Conservation (phyloP, 2,329 filamentous ascomycete species). For the Neonectria magnoliae region DNA sequence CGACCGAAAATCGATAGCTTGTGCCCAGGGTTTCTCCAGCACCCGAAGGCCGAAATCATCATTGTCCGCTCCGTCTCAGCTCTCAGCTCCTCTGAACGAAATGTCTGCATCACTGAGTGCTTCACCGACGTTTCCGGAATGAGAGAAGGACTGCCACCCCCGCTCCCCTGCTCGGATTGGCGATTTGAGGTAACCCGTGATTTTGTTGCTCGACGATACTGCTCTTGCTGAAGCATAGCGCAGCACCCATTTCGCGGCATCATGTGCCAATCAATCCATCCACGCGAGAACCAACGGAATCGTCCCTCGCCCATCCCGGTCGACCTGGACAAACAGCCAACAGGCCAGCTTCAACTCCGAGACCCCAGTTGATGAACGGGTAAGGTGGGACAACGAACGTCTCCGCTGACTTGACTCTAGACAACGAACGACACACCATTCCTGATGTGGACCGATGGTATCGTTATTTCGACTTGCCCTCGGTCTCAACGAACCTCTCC, state of each 20-base stretch:
- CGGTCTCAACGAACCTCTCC: not conserved
- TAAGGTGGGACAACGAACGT: conserved; percentile 33
- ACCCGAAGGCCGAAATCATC: conserved; percentile 6
- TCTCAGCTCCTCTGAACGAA: conserved; percentile 10
- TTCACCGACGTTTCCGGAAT: conserved; percentile 19
- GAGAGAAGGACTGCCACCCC: conserved; percentile 7
- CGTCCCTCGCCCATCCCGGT: conserved; percentile 7
- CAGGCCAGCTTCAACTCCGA: conserved; percentile 20
- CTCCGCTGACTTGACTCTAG: conserved; percentile 31
- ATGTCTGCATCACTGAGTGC: conserved; percentile 10
- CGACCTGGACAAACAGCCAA: not conserved
- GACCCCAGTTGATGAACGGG: conserved; percentile 12
- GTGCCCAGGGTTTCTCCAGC: conserved; percentile 26
- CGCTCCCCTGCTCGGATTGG: not conserved
- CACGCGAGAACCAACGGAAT: conserved; percentile 9
- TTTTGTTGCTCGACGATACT: not conserved
- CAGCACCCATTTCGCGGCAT: not conserved
- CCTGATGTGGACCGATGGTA: conserved; percentile 19
- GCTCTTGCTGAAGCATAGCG: not conserved
- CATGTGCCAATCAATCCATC: conserved; percentile 5
- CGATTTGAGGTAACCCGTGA: not conserved
- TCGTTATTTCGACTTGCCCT: conserved; percentile 3
- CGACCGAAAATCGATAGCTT: conserved; percentile 36
- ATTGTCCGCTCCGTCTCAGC: conserved; percentile 14
- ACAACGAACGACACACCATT: conserved; percentile 15